These are phyloP conservation scores for Setomelanomma holmii DNA, from an alignment of 2,329 filamentous ascomycete genomes.

Conservation along the genomic window DNA sequence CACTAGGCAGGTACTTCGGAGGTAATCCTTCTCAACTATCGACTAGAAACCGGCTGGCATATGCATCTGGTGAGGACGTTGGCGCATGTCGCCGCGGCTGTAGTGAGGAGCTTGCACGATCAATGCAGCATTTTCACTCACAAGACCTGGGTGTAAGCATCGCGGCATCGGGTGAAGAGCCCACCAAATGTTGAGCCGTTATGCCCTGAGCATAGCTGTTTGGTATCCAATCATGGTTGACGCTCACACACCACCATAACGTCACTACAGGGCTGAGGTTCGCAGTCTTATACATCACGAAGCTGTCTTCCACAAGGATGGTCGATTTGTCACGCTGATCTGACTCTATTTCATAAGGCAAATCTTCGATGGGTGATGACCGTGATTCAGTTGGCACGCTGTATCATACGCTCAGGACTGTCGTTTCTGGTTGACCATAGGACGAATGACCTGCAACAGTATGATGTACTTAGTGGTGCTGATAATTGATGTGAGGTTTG, in stretches of 20 bases:
- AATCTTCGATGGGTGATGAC: no score
- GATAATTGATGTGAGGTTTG: no score
- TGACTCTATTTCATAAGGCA: no score
- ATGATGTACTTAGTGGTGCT: no score
- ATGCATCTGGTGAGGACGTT: not conserved
- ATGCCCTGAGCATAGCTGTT: no score
- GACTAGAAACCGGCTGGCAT: not conserved
- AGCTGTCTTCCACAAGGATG: not conserved
- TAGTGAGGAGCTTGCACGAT: not conserved
- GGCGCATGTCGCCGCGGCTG: not conserved
- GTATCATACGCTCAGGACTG: no score
- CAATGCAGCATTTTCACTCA: not conserved
- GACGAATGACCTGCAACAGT: no score
- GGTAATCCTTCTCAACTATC: not conserved
- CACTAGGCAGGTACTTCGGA: not conserved
- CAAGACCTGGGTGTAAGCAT: not conserved
- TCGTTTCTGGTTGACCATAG: no score
- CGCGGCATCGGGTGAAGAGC: not conserved
- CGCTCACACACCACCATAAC: not conserved
- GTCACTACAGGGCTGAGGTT: not conserved
- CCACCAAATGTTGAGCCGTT: not conserved
- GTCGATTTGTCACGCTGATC: no score
- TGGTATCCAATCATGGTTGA: constrained; percentile 1
- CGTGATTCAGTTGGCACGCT: no score
- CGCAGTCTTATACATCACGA: not conserved